Percentiles rank a stretch among this genome's conserved stretches.
These are phyloP conservation scores for Cynanchum wilfordii DNA, from an alignment of 257 asterid genomes.

Conservation along the genomic window DNA sequence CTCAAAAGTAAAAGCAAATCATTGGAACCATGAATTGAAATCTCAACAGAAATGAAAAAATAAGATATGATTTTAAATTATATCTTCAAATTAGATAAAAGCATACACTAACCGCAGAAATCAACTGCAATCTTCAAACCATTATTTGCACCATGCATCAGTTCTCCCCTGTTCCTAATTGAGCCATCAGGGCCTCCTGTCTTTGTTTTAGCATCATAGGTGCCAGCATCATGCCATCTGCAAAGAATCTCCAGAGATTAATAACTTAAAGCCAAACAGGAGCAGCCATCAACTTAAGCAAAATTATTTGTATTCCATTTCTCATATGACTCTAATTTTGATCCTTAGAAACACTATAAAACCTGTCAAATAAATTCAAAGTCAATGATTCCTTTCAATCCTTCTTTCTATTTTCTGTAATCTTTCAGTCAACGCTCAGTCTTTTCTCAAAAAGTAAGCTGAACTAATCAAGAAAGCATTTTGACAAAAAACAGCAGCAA, in stretches of 20 bases:
- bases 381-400: neutral
- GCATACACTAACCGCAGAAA: conserved; percentile 51
- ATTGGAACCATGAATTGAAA: neutral
- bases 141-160: conserved; percentile 51
- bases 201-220: conserved; percentile 67
- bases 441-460: neutral
- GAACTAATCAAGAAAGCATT: neutral
- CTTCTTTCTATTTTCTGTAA: no score
- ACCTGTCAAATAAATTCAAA: neutral
- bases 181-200: conserved; percentile 97
- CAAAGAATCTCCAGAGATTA: conserved; percentile 11
- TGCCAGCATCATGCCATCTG: conserved; percentile 98
- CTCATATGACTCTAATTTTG: neutral
- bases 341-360: neutral
- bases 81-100: neutral
- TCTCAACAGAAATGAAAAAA: neutral
- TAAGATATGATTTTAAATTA: no score
- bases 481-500: neutral
- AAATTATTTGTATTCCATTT: neutral
- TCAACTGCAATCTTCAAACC: conserved; percentile 71
- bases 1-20: conserved; percentile 14
- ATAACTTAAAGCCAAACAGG: neutral
- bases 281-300: neutral
- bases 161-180: conserved; percentile 56
- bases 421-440: neutral